Evolutionary conservation across 2,329 filamentous ascomycete genomes (phyloP).

Genomic region (Apiospora sp.): DNA sequence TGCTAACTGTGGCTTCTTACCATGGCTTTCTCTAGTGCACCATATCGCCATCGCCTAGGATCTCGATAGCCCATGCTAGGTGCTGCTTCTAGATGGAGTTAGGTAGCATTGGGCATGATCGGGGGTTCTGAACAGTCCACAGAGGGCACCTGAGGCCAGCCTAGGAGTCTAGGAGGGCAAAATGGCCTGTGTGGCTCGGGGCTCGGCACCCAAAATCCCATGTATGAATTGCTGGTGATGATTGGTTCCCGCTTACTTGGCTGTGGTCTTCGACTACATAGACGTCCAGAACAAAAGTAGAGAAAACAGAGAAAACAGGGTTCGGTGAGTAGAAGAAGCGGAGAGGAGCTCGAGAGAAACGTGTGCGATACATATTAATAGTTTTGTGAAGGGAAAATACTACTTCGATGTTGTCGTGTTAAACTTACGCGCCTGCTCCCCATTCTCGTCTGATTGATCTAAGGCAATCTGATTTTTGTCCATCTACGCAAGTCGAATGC

Average conservation of each 20-base stretch:
- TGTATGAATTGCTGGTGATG: not conserved
- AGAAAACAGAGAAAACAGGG: too few species aligned
- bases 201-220: not conserved
- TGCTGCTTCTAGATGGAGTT: conserved; percentile 7
- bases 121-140: not conserved
- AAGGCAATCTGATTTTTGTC: not conserved
- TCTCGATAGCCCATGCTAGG: conserved; percentile 5
- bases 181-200: not conserved
- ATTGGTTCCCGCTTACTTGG: not conserved
- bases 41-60: not conserved
- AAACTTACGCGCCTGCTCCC: not conserved
- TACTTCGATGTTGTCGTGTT: not conserved
- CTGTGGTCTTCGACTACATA: not conserved
- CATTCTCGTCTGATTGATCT: not conserved
- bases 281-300: not conserved
- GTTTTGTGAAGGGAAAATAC: too few species aligned
- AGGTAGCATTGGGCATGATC: conserved; percentile 12
- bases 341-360: too few species aligned
- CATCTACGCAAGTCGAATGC: not conserved
- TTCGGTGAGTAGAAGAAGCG: too few species aligned
- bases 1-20: not conserved
- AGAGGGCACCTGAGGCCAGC: not conserved
- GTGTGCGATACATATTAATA: too few species aligned
- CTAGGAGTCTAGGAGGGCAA: not conserved
- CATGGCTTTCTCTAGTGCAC: not conserved